Conservation (phyloP, 768 basidiomycete species). For the Boletus fagicola region DNA sequence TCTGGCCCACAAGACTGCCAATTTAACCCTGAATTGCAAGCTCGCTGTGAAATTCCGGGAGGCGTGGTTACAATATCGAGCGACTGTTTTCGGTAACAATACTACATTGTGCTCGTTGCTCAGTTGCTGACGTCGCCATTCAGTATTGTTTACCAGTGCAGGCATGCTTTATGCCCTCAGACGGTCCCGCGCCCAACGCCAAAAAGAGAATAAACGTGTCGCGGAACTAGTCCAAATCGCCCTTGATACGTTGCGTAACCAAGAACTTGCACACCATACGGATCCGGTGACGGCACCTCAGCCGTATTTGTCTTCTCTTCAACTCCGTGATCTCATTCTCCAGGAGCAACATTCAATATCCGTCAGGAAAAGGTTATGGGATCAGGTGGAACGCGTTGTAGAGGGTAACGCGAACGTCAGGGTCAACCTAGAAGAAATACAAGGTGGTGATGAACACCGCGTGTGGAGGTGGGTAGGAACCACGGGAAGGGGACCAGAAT, state of each 20-base stretch:
- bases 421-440: constrained; percentile 77
- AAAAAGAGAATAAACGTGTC: constrained; percentile 62
- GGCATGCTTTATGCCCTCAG: constrained; percentile 20
- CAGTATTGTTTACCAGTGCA: constrained; percentile 29
- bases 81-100: constrained; percentile 56
- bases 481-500: constrained; percentile 32
- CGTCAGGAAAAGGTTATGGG: constrained; percentile 69
- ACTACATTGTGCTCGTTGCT: constrained; percentile 6
- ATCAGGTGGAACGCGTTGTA: constrained; percentile 77
- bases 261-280: constrained; percentile 78
- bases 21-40: constrained; percentile 65
- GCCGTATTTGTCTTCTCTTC: constrained; percentile 79
- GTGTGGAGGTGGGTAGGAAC: constrained; percentile 93
- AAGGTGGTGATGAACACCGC: constrained; percentile 81
- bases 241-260: constrained; percentile 75
- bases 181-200: constrained; percentile 44
- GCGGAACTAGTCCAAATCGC: constrained; percentile 75
- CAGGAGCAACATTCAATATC: constrained; percentile 77
- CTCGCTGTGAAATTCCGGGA: constrained; percentile 64
- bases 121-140: constrained; percentile 18
- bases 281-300: constrained; percentile 74
- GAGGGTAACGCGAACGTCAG: constrained; percentile 91
- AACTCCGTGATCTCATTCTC: constrained; percentile 83
- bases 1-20: constrained; percentile 68
- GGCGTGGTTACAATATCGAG: constrained; percentile 67